Evolutionary conservation across 2,329 filamentous ascomycete genomes (phyloP), one percentile per base, ranked within the genome.

Genomic region (Cladosporium sphaerospermum): DNA sequence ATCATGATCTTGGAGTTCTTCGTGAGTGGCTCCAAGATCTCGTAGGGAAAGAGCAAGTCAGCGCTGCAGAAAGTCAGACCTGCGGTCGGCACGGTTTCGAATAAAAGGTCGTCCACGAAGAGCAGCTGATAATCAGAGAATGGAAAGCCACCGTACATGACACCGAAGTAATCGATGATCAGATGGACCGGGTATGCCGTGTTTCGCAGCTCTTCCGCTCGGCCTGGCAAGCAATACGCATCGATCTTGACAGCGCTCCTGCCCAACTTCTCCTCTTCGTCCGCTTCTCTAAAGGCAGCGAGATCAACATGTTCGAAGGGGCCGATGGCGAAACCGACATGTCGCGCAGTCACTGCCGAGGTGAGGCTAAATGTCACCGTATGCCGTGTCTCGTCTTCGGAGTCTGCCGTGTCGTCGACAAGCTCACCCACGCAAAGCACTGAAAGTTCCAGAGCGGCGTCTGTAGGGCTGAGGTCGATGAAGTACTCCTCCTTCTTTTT

Each of bases 291-390:
- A 63, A 89, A 96, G 61, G 92, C 88, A 13, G 64, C 65, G 4
- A 99, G 76, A 65, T 96, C 89, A 50, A 97, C 85, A 61, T 92
- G 86, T 69, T 97, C 90, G 67, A 99, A 99, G 0, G 95, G 93
- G 0, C 95, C 93, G 53, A 97, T 82, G 2, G 90, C 88, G 68
- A 99, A 96, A 4, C 91, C 92, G 58, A 99, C 84, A 67, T 97
- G 92, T 57, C 91, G 87, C 1, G 92, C 86, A 1, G 90, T 84
- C 8, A 93, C 82, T 47, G 86, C 83, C 57, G 84, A 83, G 55
- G 81, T 80, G 46, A 88, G 85, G 52, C 84, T 82, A 66, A 97
- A 99, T 0, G 86, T 88, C 66, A 93, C 88, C 2, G 89, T 90
- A 71, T 95, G 96, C 67, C 89, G 90, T 19, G 82, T 83, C 51